Evolutionary conservation across 306 rosid species (phyloP).

Genomic region (Sophora flavescens): DNA sequence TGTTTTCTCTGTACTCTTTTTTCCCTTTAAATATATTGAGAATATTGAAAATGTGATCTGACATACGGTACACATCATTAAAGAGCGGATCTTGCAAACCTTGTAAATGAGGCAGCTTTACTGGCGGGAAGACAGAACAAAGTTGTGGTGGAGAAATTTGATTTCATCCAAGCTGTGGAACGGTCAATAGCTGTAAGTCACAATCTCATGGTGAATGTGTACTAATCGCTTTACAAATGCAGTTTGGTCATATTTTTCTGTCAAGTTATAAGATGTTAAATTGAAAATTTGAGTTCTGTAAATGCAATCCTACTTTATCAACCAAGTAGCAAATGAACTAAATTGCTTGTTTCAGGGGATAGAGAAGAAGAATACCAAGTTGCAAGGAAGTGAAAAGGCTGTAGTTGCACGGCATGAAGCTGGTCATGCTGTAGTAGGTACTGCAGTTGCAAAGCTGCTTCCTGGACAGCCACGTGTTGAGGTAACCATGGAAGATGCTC

Average conservation of each 20-base stretch:
- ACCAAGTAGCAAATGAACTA: constrained; percentile 48
- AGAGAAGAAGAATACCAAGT: constrained; percentile 93
- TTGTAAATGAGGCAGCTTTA: constrained; percentile 97
- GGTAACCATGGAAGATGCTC: constrained; percentile 58
- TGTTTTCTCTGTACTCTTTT: constrained; percentile 29
- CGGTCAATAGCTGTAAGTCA: constrained; percentile 94
- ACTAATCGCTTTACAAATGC: constrained; percentile 9
- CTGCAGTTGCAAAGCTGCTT: constrained; percentile 95
- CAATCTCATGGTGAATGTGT: constrained; percentile 26
- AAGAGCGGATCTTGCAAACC: constrained; percentile 98
- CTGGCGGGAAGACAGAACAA: constrained; percentile 93
- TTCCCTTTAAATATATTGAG: constrained; percentile 36
- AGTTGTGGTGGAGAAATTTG: constrained; percentile 85
- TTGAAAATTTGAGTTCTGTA: constrained; percentile 14
- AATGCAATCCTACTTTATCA: constrained; percentile 14
- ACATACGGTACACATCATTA: constrained; percentile 39
- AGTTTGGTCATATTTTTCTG: constrained; percentile 26
- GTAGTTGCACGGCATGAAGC: constrained; percentile 99
- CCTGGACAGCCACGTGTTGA: constrained; percentile 96
- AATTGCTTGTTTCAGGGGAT: constrained; percentile 76
- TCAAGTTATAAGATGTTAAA: constrained; percentile 4
- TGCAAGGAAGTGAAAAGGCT: constrained; percentile 91
- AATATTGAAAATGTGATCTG: constrained; percentile 28
- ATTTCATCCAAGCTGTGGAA: constrained; percentile 97
- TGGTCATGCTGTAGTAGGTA: constrained; percentile 99